A percentile compares a stretch with the other conserved stretches of the same genome.
phyloP scores from a whole-genome alignment of 352 stramenopile genomes.

The Blastocystis hominis region DNA sequence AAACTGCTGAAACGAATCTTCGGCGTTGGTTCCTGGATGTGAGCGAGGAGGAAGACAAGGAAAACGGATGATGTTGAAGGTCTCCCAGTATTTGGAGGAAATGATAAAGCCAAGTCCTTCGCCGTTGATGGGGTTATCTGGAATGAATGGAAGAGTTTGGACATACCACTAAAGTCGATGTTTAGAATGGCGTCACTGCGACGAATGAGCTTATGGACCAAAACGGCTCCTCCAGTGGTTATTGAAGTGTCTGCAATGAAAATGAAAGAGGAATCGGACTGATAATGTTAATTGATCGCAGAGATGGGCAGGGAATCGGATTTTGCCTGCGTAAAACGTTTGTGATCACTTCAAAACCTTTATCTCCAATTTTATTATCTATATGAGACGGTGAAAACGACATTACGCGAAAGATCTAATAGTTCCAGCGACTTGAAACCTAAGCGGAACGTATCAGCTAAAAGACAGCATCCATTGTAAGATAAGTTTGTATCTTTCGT shows the following conservation, averaged over 20 bases:
- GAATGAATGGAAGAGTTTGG: neutral
- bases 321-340: neutral
- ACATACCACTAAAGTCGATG: constrained; percentile 7
- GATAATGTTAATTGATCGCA: neutral
- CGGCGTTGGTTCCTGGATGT: neutral
- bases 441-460: neutral
- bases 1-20: constrained; percentile 1
- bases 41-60: neutral
- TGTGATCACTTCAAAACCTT: neutral
- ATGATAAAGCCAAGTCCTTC: constrained; percentile 36
- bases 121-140: constrained; percentile 37
- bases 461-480: neutral
- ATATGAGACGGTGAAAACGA: neutral
- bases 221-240: neutral
- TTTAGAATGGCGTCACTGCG: constrained; percentile 17
- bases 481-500: neutral
- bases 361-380: constrained; percentile 49
- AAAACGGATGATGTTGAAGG: constrained; percentile 12
- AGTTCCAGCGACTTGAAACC: constrained; percentile 1
- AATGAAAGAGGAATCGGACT: neutral
- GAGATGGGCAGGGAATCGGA: neutral
- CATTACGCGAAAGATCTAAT: neutral
- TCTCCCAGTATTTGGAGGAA: constrained; percentile 44
- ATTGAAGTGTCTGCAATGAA: constrained; percentile 12
- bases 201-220: constrained; percentile 22